Base-by-base conservation (phyloP, 1,284 basidiomycete species). In the Erythrobasidium hasegawianum region DNA sequence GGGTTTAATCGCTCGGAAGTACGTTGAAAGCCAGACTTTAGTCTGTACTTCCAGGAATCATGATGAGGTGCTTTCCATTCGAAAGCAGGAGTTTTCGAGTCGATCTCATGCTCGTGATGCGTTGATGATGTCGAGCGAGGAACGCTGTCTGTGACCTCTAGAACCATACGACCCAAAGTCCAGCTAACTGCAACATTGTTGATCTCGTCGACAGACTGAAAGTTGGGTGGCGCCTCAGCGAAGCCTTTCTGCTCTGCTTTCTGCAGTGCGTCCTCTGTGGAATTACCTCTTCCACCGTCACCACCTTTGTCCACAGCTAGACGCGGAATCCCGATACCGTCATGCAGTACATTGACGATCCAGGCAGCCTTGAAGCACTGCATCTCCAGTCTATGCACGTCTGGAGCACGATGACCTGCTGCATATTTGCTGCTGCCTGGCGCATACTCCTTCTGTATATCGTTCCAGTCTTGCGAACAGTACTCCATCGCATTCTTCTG, bases 321-420 rank as follows among this genome's bases (percentile, higher is more conserved):
- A 33, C 96, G 84, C 11, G 96, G 96, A 75, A 99, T 85, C 14
- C 92, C 93, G 61, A 99, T 88, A 24, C 95, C 96, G 74, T 97
- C 90, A 75, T 98, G 95, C 2, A 99, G 80, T 24, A 99, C 88
- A 75, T 97, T 97, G 64, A 88, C 87, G 67, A 99, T 85, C 96
- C 96, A 99, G 1, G 95, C 94, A 0, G 95, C 92, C 77, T 99
- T 99, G 86, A 99, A 98, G 77, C 96, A 98, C 76, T 99, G 96
- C 87, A 95, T 90, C 79, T 95, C 85, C 68, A 98, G 79, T 38
- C 95, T 84, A 40, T 87, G 84, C 43, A 89, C 78, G 75, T 94
- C 91, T 59, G 96, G 86, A 72, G 78, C 59, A 82, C 81, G 3
- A 41, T 57, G 59, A 11, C 62, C 62, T 10, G 45, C 29, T 9